A percentile compares a stretch with the other conserved stretches of the same genome.
Conservation (phyloP, 2,329 filamentous ascomycete genomes). For the Microcera coccophila region DNA sequence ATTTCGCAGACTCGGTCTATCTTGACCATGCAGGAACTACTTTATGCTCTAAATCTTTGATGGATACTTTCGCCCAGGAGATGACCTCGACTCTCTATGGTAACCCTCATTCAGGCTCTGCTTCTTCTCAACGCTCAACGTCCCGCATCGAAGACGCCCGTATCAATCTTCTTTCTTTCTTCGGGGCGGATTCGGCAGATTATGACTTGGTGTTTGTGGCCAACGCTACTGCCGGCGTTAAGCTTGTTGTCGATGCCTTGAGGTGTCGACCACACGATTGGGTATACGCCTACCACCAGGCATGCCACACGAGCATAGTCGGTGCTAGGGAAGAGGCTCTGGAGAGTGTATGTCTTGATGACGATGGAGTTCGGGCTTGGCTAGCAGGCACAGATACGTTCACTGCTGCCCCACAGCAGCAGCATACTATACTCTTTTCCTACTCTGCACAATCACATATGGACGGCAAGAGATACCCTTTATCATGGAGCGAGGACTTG, state of each 20-base stretch:
- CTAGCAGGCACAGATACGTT: constrained; percentile 41
- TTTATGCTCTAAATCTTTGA: constrained; percentile 71
- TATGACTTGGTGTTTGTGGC: constrained; percentile 90
- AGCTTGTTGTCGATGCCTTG: constrained; percentile 77
- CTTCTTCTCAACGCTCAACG: constrained; percentile 73
- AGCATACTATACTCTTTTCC: constrained; percentile 56
- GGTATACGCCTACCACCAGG: constrained; percentile 76
- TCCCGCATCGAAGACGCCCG: constrained; percentile 72
- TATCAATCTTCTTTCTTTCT: constrained; percentile 66
- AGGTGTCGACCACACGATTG: constrained; percentile 67
- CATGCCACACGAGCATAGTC: constrained; percentile 82
- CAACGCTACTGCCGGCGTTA: constrained; percentile 88
- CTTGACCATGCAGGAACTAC: constrained; percentile 97
- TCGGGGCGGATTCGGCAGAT: constrained; percentile 73
- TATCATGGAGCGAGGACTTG: constrained; percentile 60
- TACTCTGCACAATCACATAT: constrained; percentile 93
- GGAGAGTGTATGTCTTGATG: constrained; percentile 62
- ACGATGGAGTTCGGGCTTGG: constrained; percentile 63
- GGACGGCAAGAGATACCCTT: constrained; percentile 72
- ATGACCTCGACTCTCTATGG: constrained; percentile 78
- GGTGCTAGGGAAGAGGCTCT: constrained; percentile 71
- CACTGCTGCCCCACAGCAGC: constrained; percentile 13
- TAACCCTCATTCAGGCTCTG: constrained; percentile 86
- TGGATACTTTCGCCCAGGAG: constrained; percentile 75
- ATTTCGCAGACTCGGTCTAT: constrained; percentile 67